Base-by-base conservation (phyloP, 352 stramenopile species). In the Phytophthora cajani region DNA sequence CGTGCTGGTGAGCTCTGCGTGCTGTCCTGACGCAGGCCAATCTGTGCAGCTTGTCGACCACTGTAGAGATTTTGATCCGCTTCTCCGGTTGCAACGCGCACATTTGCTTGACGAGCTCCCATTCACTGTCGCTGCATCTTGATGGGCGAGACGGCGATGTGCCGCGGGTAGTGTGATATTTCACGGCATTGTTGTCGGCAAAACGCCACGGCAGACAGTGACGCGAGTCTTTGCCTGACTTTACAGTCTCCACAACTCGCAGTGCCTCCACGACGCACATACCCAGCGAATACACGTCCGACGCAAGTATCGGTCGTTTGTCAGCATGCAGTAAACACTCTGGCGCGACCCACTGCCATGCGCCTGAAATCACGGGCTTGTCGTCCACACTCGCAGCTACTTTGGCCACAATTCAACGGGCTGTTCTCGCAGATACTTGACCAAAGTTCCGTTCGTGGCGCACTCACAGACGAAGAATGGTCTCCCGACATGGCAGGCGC, bases 391-490 rank as follows among this genome's bases (percentile, higher is more conserved):
- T 23, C 21, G 21, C 21, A 23, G 36, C 56, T 65, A n/a, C 53
- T 69, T 70, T n/a, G 47, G 1, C 47, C 55, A 59, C 4, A 70
- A 2, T 40, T 59, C 11, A 3, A 55, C 56, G 1, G 63, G 46
- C 9, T 69, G 5, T 1, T 57, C 50, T 63, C 40, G 47, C n/a
- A 71, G 27, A 21, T 67, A 71, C 3, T 56, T 64, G 19, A 67
- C 57, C 7, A 75, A 54, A 4, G 56, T 66, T 14, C 67, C 67
- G 19, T 67, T 75, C 1, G 63, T 50, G 16, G 62, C 62, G 33
- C 64, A 62, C 36, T 71, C 68, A 12, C 67, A 74, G 0, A 69
- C 67, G 36, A 74, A 74, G 23, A 71, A 75, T 0, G 56, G 62
- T 17, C 38, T 60, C 0, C 62, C 61, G 1, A 74, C 55, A 16